A percentile compares a stretch with the other conserved stretches of the same genome.
These are phyloP conservation scores for Theileria sp. DNA, from an alignment of 169 alveolate species.

Conservation along the genomic window DNA sequence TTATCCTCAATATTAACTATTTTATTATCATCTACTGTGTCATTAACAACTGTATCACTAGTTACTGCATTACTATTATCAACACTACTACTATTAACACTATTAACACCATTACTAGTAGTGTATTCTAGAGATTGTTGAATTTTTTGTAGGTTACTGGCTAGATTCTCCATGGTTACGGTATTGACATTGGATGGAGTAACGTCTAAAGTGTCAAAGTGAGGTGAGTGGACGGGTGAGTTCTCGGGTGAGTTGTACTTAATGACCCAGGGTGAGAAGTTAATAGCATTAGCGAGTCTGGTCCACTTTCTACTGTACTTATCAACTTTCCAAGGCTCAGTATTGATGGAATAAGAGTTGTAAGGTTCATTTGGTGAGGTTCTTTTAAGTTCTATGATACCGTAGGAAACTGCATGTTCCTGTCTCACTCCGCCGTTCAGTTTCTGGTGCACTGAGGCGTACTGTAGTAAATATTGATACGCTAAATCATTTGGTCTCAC, in stretches of 20 bases:
- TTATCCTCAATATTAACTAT: neutral
- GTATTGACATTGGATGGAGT: neutral
- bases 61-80: neutral
- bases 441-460: slow-evolving; percentile 61
- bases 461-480: slow-evolving; percentile 52
- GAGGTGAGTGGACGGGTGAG: neutral
- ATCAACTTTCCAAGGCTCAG: slow-evolving; percentile 45
- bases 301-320: slow-evolving; percentile 33
- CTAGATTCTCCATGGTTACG: neutral
- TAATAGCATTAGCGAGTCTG: slow-evolving; percentile 13
- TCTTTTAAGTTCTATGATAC: slow-evolving; percentile 37
- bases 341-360: slow-evolving; percentile 33
- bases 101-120: neutral
- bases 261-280: slow-evolving; percentile 54
- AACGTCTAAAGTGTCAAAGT: neutral
- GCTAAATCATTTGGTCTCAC: slow-evolving; percentile 26
- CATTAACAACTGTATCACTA: no score
- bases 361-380: slow-evolving; percentile 8
- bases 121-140: no score
- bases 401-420: slow-evolving; percentile 60
- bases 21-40: slow-evolving; percentile 1
- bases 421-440: slow-evolving; percentile 60
- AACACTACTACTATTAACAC: neutral
- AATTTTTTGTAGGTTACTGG: neutral
- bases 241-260: slow-evolving; percentile 5